Base-by-base conservation (phyloP, 2,329 filamentous ascomycete genomes). In the Rasamsonia emersonii region DNA sequence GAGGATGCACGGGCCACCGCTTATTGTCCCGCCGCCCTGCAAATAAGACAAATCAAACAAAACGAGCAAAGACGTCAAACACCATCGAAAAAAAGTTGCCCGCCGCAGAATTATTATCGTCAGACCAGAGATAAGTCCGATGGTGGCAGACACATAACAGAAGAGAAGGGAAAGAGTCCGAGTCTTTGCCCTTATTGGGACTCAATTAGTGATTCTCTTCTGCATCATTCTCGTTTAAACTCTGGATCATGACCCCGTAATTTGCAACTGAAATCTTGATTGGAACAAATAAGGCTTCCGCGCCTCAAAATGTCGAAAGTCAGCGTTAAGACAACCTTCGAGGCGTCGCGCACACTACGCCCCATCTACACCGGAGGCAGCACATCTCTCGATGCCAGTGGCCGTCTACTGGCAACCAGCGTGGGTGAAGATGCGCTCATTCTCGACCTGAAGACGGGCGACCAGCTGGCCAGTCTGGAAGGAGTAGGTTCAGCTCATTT, bases 341-440 rank as follows among this genome's bases (percentile, higher is more conserved):
- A 93, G 52, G 75, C 82, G 37, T 73, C 73, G 43, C 77, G 82
- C 50, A 83, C 86, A 28, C 82, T 98, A 35, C 83, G 86, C 48
- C 91, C 91, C 13, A 89, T 96, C 30, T 95, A 91, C 54, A 94
- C 89, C 2, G 91, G 91, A 33, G 91, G 91, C 25, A 81, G 83
- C 43, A 78, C 93, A 37, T 78, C 85, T 18, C 73, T 96, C 39
- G 86, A 89, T 66, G 75, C 79, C 56, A 76, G 77, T 61, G 86
- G 86, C 31, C 75, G 76, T 48, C 75, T 96, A 41, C 71, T 98
- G 33, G 89, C 86, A 25, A 86, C 86, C 15, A 86, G 83, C 20
- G 65, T 96, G n/a, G 86, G 84, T 20, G 91, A 98, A 57, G 86
- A 95, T 73, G 88, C 78, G 11, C 65, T 96, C 33, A 67, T 98